Conservation (phyloP, 2,329 filamentous ascomycete species). For the Chrysoporthe deuterocubensis region DNA sequence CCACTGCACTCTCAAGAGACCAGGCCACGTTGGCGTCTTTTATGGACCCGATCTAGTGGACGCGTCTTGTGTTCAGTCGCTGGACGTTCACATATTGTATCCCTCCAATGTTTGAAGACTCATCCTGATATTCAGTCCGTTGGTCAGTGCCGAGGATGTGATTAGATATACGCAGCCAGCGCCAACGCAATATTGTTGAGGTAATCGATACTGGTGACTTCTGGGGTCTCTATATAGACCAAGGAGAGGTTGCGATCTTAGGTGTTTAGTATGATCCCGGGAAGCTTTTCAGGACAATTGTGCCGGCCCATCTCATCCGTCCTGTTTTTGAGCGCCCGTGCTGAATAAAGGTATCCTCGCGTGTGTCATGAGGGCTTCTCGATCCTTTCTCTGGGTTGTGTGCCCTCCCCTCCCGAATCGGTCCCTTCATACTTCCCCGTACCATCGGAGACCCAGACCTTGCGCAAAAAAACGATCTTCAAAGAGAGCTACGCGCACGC, state of each 20-base stretch:
- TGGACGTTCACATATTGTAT: background rate
- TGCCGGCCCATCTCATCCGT: background rate
- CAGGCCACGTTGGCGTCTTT: too few relatives aligned
- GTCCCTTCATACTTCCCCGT: too few relatives aligned
- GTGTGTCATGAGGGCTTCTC: background rate
- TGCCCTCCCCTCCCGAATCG: too few relatives aligned
- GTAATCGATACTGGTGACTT: background rate
- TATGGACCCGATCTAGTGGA: too few relatives aligned
- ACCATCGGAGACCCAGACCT: too few relatives aligned
- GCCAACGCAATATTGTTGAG: background rate
- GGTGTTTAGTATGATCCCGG: background rate
- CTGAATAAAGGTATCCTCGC: background rate
- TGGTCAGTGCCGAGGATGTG: background rate
- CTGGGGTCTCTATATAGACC: background rate
- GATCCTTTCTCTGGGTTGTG: too few relatives aligned
- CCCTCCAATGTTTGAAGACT: background rate
- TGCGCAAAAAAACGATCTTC: background rate
- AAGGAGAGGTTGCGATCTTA: background rate
- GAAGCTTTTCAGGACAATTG: background rate
- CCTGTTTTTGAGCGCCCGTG: background rate
- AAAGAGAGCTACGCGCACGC: slow-evolving; percentile 9
- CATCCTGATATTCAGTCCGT: background rate
- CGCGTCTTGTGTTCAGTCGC: too few relatives aligned
- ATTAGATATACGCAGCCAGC: background rate
- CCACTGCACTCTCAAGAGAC: background rate